Base-by-base conservation (phyloP, 148 eudicot species). In the Mesembryanthemum crystallinum region DNA sequence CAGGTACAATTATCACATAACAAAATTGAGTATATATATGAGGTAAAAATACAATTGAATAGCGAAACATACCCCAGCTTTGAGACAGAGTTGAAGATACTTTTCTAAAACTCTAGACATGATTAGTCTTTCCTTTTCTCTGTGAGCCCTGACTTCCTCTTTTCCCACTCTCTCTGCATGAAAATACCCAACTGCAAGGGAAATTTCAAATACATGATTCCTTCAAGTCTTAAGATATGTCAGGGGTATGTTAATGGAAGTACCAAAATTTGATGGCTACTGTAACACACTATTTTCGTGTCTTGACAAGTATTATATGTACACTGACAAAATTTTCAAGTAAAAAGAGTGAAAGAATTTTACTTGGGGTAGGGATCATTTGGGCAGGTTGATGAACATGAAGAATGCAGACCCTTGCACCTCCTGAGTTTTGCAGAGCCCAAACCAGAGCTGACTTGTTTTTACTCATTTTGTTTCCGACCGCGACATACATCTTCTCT, bases 21-120 rank as follows among this genome's bases (percentile, higher is more conserved):
- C 49, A 2, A 20, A 4, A 8, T 20, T 20, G 8, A 20, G n/a
- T 21, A 17, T 1, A 49, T n/a, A n/a, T n/a, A 49, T 2, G 4
- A 45, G 13, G 33, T 13, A n/a, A n/a, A n/a, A n/a, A n/a, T n/a
- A 11, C 45, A 25, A 42, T 58, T 32, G 30, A 75, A 55, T 28
- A 32, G 10, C n/a, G n/a, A n/a, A n/a, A n/a, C 39, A 83, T 91
- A 91, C 96, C 89, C 91, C 92, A 32, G 86, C 83, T 70, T 37
- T 81, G 9, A 70, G 73, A 86, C 92, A 86, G 14, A 84, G 81
- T 30, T 62, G 54, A 15, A 83, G 72, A 76, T 87, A 91, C 51
- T 82, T 88, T n/a, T 82, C 81, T 5, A 91, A 77, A 29, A 76
- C 71, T 62, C 76, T 62, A 5, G 39, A 51, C 88, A 86, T 89